phyloP scores from a whole-genome alignment of 768 basidiomycete species.

The Tricholoma sp. region DNA sequence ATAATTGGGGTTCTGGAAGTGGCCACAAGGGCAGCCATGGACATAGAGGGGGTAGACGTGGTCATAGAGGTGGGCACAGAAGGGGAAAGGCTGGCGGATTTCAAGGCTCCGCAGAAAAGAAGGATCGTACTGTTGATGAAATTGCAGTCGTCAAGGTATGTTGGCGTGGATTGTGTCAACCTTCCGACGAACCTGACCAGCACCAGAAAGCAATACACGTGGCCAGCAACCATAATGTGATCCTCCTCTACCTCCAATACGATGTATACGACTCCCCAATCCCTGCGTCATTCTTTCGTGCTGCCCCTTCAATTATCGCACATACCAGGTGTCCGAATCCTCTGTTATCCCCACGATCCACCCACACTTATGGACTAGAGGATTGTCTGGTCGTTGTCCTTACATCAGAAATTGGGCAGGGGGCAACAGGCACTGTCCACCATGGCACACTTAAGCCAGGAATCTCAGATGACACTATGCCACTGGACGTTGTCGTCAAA shows the following conservation, averaged over 20 bases:
- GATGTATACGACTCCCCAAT: slow-evolving; percentile 5
- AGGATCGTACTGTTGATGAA: slow-evolving; percentile 5
- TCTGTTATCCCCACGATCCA: slow-evolving; percentile 9
- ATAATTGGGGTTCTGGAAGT: slow-evolving; percentile 1
- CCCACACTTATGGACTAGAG: slow-evolving; percentile 6
- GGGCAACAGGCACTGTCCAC: slow-evolving; percentile 13
- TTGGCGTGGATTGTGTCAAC: slow-evolving; percentile 5
- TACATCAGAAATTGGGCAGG: slow-evolving; percentile 15
- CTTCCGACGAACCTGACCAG: slow-evolving; percentile 4
- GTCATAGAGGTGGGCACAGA: slow-evolving; percentile 4
- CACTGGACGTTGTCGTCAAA: slow-evolving; percentile 14
- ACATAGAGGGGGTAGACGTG: too few relatives aligned
- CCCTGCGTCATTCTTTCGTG: slow-evolving; percentile 7
- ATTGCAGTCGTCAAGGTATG: slow-evolving; percentile 5
- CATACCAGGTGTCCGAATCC: neutral
- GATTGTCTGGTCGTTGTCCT: slow-evolving; percentile 13
- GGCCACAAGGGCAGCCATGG: slow-evolving; percentile 1
- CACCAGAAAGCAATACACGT: slow-evolving; percentile 3
- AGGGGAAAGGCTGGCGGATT: slow-evolving; percentile 6
- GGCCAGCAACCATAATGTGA: slow-evolving; percentile 2
- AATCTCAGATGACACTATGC: slow-evolving; percentile 1
- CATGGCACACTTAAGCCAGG: slow-evolving; percentile 14
- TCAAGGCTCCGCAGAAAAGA: slow-evolving; percentile 7
- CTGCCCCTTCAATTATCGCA: slow-evolving; percentile 8
- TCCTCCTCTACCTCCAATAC: slow-evolving; percentile 9